A percentile compares a stretch with the other conserved stretches of the same genome.
These are phyloP conservation scores for Blepharisma japonicum DNA, from an alignment of 73 alveolate species.

Conservation along the genomic window DNA sequence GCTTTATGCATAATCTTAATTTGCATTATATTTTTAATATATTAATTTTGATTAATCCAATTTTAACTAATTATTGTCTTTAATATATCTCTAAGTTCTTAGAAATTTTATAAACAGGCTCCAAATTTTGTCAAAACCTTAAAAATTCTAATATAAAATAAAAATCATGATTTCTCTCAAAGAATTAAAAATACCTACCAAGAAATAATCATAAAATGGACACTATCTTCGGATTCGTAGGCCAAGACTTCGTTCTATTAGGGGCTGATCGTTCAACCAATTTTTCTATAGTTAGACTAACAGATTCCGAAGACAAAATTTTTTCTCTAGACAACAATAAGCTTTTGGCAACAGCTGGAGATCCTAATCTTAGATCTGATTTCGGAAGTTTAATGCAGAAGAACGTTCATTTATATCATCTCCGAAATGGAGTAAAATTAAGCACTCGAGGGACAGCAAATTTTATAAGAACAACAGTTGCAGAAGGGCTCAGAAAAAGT, in stretches of 20 bases:
- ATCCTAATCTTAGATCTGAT: conserved; percentile 74
- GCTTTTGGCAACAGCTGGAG: conserved; percentile 87
- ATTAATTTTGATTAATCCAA: too few relatives aligned
- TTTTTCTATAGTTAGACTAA: conserved; percentile 66
- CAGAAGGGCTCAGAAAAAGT: conserved; percentile 77
- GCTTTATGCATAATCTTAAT: too few relatives aligned
- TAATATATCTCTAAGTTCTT: too few relatives aligned
- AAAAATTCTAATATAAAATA: too few relatives aligned
- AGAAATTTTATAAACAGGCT: too few relatives aligned
- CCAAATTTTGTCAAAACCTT: too few relatives aligned
- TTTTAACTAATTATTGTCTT: too few relatives aligned
- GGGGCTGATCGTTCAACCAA: conserved; percentile 69
- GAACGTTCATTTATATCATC: conserved; percentile 71
- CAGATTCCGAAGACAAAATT: conserved; percentile 82
- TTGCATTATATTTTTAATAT: too few relatives aligned
- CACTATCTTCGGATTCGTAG: conserved; percentile 77
- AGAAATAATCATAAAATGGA: conserved; percentile 54
- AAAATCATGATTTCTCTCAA: too few relatives aligned
- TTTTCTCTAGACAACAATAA: conserved; percentile 61
- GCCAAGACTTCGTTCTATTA: conserved; percentile 69
- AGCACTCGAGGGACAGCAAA: conserved; percentile 82
- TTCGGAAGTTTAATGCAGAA: conserved; percentile 79
- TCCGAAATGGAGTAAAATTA: conserved; percentile 70
- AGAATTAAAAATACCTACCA: too few relatives aligned
- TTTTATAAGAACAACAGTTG: conserved; percentile 74